These are phyloP conservation scores for Calycina herbarum DNA, from an alignment of 2,329 filamentous ascomycete genomes.

Conservation along the genomic window DNA sequence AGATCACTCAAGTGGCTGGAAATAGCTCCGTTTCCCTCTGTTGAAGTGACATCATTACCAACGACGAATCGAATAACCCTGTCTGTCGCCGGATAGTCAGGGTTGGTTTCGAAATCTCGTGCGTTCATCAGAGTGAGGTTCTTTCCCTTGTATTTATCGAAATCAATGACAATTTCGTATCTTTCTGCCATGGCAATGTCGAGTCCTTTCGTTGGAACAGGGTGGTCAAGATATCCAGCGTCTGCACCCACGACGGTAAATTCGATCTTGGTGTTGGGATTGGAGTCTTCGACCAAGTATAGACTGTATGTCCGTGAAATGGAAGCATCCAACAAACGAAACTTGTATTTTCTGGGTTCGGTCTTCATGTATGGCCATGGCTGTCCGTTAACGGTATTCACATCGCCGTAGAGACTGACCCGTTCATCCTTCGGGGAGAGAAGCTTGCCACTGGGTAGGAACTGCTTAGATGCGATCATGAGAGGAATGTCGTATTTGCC, in stretches of 20 bases:
- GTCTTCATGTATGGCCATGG: constrained; percentile 61
- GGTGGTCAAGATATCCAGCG: constrained; percentile 49
- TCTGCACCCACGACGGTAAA: constrained; percentile 58
- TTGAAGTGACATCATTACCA: constrained; percentile 8
- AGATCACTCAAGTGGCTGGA: constrained; percentile 41
- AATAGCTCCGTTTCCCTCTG: constrained; percentile 37
- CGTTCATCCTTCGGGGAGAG: constrained; percentile 46
- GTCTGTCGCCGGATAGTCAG: constrained; percentile 51
- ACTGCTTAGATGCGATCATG: constrained; percentile 51
- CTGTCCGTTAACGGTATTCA: constrained; percentile 58
- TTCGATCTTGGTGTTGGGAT: constrained; percentile 26
- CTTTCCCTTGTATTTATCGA: constrained; percentile 48
- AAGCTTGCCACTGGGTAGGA: constrained; percentile 51
- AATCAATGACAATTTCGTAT: constrained; percentile 59
- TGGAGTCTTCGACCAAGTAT: constrained; percentile 24
- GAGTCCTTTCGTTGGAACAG: constrained; percentile 45
- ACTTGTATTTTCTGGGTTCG: constrained; percentile 60
- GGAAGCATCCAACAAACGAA: constrained; percentile 32
- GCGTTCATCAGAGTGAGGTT: constrained; percentile 48
- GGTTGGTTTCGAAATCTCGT: constrained; percentile 26
- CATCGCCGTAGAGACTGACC: constrained; percentile 54
- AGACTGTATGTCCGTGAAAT: constrained; percentile 25
- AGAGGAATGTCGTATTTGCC: constrained; percentile 55
- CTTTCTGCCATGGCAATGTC: constrained; percentile 56
- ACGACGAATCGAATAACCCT: constrained; percentile 50